Evolutionary conservation across 305 asterid species (phyloP).

Genomic region (Fraxinus xanthoxyloides): DNA sequence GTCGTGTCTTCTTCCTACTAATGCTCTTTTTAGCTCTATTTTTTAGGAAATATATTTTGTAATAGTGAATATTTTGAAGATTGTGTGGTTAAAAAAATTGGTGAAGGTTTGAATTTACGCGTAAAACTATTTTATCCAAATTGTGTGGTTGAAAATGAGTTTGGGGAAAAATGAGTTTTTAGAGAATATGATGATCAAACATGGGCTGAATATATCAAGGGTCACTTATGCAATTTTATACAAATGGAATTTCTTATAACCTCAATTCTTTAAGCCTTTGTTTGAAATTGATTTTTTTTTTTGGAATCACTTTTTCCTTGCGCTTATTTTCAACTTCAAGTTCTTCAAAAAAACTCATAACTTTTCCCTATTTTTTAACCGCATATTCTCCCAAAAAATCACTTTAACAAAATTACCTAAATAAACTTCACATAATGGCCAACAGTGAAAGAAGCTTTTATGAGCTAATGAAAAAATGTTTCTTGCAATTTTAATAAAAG

Average conservation of each 20-base stretch:
- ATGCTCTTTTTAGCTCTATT: background rate
- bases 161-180: background rate
- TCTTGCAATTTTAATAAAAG: background rate
- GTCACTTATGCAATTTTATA: background rate
- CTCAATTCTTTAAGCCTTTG: too few relatives aligned
- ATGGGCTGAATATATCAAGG: background rate
- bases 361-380: background rate
- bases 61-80: background rate
- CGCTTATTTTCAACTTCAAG: background rate
- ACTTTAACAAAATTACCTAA: background rate
- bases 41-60: background rate
- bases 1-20: background rate
- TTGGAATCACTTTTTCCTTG: background rate
- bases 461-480: background rate
- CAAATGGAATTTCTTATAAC: background rate
- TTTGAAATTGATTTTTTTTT: too few relatives aligned
- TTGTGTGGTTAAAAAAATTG: background rate
- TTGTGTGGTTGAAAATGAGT: too few relatives aligned
- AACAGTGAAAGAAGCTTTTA: background rate
- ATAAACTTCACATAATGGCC: background rate
- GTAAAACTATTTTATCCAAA: too few relatives aligned
- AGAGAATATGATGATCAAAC: background rate
- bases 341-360: background rate
- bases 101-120: too few relatives aligned
- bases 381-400: background rate